Evolutionary conservation across 352 stramenopile genomes (phyloP).

Genomic region (Phytophthora kernoviae): DNA sequence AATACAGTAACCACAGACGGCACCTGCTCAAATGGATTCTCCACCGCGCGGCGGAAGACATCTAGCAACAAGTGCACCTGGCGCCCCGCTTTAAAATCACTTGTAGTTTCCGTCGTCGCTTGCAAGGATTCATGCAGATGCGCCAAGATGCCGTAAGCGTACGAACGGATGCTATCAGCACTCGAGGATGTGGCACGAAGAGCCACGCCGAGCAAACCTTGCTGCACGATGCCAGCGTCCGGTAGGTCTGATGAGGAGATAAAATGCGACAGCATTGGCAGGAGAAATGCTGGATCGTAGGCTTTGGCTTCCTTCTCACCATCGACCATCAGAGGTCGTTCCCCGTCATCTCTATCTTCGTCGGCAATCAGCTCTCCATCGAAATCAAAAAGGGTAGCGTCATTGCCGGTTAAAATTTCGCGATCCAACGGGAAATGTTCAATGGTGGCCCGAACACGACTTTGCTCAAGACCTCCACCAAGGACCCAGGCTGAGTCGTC

Average conservation of each 20-base stretch:
- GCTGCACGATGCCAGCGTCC: slow-evolving; percentile 62
- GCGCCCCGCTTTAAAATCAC: slow-evolving; percentile 72
- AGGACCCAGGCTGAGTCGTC: slow-evolving; percentile 75
- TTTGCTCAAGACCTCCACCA: slow-evolving; percentile 62
- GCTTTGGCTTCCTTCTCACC: slow-evolving; percentile 21
- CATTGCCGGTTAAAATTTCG: slow-evolving; percentile 28
- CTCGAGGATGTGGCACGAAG: slow-evolving; percentile 78
- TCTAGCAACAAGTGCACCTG: slow-evolving; percentile 85
- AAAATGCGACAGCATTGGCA: slow-evolving; percentile 80
- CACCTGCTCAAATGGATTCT: slow-evolving; percentile 55
- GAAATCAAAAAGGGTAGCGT: slow-evolving; percentile 37
- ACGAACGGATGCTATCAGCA: slow-evolving; percentile 53
- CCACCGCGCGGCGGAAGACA: slow-evolving; percentile 69
- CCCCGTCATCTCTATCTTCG: slow-evolving; percentile 3
- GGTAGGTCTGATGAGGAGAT: slow-evolving; percentile 73
- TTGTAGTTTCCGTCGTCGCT: slow-evolving; percentile 46
- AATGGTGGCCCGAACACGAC: slow-evolving; percentile 69
- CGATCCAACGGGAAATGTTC: slow-evolving; percentile 72
- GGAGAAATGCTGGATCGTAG: slow-evolving; percentile 80
- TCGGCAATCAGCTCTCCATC: slow-evolving; percentile 22
- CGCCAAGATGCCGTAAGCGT: slow-evolving; percentile 77
- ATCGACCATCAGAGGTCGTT: slow-evolving; percentile 5
- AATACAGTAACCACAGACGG: slow-evolving; percentile 84
- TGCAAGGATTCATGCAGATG: slow-evolving; percentile 77
- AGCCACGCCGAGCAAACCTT: slow-evolving; percentile 70